Evolutionary conservation across 164 flowering plant species (phyloP).

Genomic region (Aristolochia californica): DNA sequence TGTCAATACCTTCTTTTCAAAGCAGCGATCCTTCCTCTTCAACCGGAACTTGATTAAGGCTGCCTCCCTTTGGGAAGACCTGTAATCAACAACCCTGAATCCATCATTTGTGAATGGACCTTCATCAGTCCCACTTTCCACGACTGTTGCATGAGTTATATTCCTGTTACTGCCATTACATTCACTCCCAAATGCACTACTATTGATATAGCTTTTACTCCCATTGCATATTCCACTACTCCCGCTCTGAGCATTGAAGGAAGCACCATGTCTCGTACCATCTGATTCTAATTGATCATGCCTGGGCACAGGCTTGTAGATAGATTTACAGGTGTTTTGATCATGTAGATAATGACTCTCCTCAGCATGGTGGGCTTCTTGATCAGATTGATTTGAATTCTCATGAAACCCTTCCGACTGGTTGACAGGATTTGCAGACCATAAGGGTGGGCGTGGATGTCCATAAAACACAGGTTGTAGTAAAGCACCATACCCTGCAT

Average conservation of each 20-base stretch:
- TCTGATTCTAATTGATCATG: conserved; percentile 29
- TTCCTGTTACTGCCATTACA: conserved; percentile 37
- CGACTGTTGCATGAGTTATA: conserved; percentile 21
- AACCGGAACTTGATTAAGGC: conserved; percentile 76
- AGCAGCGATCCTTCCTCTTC: conserved; percentile 95
- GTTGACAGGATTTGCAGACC: conserved; percentile 26
- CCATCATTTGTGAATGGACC: conserved; percentile 16
- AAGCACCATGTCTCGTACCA: conserved; percentile 26
- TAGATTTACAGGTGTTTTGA: conserved; percentile 16
- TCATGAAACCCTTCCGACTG: conserved; percentile 19
- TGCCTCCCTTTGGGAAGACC: conserved; percentile 65
- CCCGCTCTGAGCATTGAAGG: conserved; percentile 49
- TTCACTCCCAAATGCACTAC: conserved; percentile 35
- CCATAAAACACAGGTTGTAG: conserved; percentile 29
- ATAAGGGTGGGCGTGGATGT: conserved; percentile 29
- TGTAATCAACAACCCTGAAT: conserved; percentile 10
- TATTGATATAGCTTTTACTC: conserved; percentile 24
- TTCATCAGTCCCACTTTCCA: conserved; percentile 39
- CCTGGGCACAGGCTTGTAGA: conserved; percentile 14
- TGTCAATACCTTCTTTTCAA: conserved; percentile 12
- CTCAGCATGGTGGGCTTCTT: conserved; percentile 14
- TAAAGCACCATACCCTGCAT: conserved; percentile 29
- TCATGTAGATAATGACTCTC: conserved; percentile 11
- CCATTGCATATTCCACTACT: conserved; percentile 51
- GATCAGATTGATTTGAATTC: conserved; percentile 23